Conservation (phyloP, 129 eudicot species). For the Flaveria bidentis region DNA sequence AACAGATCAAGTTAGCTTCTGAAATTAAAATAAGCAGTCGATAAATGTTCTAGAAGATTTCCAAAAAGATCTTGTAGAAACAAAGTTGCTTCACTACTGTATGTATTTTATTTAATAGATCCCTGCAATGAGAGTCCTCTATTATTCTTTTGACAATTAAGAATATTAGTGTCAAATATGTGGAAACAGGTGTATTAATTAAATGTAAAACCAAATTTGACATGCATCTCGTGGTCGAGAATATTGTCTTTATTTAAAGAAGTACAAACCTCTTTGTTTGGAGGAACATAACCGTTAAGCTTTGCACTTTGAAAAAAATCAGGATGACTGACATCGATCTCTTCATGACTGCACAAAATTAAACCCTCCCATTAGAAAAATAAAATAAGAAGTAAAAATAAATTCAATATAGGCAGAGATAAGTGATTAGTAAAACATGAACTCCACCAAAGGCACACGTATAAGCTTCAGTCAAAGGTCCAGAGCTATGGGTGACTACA, state of each 20-base stretch:
- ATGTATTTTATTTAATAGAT: neutral
- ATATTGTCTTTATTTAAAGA: neutral
- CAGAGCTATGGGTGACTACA: neutral
- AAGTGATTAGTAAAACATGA: neutral
- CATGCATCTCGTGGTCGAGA: neutral
- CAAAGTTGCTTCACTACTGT: neutral
- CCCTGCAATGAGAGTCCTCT: slow-evolving; percentile 4
- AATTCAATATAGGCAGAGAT: neutral
- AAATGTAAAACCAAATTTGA: neutral
- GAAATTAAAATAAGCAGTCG: neutral
- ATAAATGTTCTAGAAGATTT: neutral
- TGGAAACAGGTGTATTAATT: neutral
- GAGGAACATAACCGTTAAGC: slow-evolving; percentile 85
- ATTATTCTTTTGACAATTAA: neutral
- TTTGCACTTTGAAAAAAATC: slow-evolving; percentile 83
- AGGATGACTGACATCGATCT: slow-evolving; percentile 96
- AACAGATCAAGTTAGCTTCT: slow-evolving; percentile 22
- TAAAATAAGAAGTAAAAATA: neutral
- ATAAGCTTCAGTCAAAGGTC: neutral
- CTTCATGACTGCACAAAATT: slow-evolving; percentile 70
- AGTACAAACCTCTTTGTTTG: slow-evolving; percentile 79
- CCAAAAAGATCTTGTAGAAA: neutral
- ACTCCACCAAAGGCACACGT: neutral
- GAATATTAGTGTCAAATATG: neutral
- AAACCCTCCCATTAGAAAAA: neutral